Evolutionary conservation across 495 filamentous ascomycete genomes (phyloP).

Genomic region (Achaetomiella virescens): DNA sequence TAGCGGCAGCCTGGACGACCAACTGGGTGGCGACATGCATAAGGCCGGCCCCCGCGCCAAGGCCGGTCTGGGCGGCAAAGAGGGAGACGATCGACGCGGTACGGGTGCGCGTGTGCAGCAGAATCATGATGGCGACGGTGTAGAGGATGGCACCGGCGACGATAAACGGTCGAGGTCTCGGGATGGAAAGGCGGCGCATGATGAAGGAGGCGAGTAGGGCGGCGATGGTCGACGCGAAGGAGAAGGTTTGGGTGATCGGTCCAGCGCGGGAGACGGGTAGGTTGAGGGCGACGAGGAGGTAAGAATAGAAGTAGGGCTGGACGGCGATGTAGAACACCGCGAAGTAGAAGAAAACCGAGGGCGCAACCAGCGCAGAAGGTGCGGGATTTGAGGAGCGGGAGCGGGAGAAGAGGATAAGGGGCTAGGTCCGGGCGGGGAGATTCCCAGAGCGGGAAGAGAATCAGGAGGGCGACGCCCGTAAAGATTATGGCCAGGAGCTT

Average conservation of each 20-base stretch:
- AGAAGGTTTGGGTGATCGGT: conserved; percentile 48
- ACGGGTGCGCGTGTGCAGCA: conserved; percentile 59
- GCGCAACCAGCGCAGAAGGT: conserved; percentile 58
- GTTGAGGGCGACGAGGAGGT: conserved; percentile 58
- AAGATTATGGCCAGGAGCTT: conserved; percentile 52
- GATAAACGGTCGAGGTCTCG: conserved; percentile 29
- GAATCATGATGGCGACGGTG: conserved; percentile 55
- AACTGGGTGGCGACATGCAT: conserved; percentile 56
- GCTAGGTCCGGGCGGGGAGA: conserved; percentile 42
- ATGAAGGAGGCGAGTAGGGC: conserved; percentile 47
- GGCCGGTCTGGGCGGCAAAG: conserved; percentile 63
- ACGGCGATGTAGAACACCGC: conserved; percentile 60
- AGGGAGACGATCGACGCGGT: conserved; percentile 48
- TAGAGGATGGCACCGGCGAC: conserved; percentile 50
- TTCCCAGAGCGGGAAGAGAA: conserved; percentile 56
- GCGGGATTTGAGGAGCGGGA: conserved; percentile 52
- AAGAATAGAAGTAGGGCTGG: conserved; percentile 54
- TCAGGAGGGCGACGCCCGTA: conserved; percentile 48
- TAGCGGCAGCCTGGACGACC: conserved; percentile 46
- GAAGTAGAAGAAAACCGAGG: conserved; percentile 49
- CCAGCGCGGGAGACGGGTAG: conserved; percentile 47
- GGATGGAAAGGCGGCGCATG: conserved; percentile 43
- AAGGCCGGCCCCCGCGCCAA: conserved; percentile 56
- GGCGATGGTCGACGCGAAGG: conserved; percentile 48
- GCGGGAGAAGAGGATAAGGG: conserved; percentile 53